Conservation (phyloP, 2,329 filamentous ascomycete species). For the Colletotrichum sp. region DNA sequence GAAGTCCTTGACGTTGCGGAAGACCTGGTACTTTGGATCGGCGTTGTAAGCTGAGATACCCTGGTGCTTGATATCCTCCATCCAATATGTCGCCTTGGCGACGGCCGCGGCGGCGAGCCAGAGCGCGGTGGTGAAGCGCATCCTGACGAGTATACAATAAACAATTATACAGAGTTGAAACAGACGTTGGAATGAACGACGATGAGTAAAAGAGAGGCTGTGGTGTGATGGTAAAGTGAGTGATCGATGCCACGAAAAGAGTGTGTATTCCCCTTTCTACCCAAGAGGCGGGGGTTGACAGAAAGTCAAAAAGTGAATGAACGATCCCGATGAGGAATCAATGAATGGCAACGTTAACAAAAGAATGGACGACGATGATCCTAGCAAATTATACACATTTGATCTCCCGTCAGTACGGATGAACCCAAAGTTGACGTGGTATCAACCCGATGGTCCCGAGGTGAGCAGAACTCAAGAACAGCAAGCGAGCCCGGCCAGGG, state of each 20-base stretch:
- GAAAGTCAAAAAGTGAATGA: background rate
- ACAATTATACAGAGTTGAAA: background rate
- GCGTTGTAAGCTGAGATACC: constrained; percentile 52
- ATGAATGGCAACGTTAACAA: background rate
- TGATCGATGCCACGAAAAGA: background rate
- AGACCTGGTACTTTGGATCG: constrained; percentile 47
- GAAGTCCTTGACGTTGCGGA: constrained; percentile 53
- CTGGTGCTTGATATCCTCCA: constrained; percentile 51
- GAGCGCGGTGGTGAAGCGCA: constrained; percentile 16
- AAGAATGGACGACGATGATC: background rate
- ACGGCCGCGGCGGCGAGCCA: constrained; percentile 18
- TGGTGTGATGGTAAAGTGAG: background rate
- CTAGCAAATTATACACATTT: background rate
- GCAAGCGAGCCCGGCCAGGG: background rate
- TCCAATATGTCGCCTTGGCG: constrained; percentile 37
- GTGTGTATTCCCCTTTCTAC: background rate
- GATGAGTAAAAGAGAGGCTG: background rate
- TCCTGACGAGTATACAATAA: background rate
- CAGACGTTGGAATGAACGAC: background rate
- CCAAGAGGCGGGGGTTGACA: background rate
- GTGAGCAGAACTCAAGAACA: background rate
- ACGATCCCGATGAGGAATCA: background rate
- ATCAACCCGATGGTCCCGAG: background rate
- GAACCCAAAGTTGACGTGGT: background rate
- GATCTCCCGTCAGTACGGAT: background rate